Conservation (phyloP, 441 rosid genomes). For the Macaranga tanarius region DNA sequence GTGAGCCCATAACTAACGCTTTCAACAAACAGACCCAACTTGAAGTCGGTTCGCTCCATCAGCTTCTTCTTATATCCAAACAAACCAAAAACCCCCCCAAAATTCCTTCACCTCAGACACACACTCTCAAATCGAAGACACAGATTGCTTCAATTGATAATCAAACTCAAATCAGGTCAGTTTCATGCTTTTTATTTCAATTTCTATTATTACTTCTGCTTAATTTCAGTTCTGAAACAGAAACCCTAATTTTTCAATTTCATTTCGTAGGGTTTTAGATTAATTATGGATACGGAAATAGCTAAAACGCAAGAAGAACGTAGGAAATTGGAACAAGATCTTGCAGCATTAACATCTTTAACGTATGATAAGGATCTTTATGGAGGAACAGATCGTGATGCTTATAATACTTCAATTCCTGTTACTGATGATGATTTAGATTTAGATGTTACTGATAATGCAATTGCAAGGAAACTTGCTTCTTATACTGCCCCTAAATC, state of each 20-base stretch:
- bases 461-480: constrained; percentile 72
- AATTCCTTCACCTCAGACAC: no score
- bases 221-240: not conserved
- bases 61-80: not conserved
- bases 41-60: not conserved
- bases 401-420: constrained; percentile 72
- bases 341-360: constrained; percentile 67
- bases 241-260: not conserved
- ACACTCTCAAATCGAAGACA: not conserved
- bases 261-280: constrained; percentile 2
- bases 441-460: constrained; percentile 56
- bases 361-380: constrained; percentile 81
- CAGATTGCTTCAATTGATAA: not conserved
- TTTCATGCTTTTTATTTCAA: not conserved
- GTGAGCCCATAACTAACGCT: not conserved
- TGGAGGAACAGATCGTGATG: constrained; percentile 66
- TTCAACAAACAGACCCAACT: not conserved
- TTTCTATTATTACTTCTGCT: no score
- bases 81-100: not conserved
- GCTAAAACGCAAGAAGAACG: constrained; percentile 86
- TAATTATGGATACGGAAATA: constrained; percentile 63
- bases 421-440: constrained; percentile 79
- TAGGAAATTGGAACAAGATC: constrained; percentile 61
- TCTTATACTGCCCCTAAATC: constrained; percentile 95
- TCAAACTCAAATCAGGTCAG: not conserved